Evolutionary conservation across 2,329 filamentous ascomycete genomes (phyloP), one percentile per base, ranked within the genome.

Genomic region (Aureobasidium sp.): DNA sequence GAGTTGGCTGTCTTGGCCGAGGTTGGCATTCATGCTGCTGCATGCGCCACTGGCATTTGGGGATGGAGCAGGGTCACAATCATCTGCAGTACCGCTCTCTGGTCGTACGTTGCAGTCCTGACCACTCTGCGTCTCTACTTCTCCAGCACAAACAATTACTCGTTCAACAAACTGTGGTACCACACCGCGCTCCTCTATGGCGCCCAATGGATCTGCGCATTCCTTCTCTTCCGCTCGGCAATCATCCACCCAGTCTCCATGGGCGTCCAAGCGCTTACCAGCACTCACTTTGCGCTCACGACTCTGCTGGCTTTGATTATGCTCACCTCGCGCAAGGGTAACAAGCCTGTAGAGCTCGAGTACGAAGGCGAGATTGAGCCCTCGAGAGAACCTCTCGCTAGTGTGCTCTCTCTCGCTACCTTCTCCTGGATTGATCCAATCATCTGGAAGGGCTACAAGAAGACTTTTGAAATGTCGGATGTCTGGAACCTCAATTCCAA

Each of bases 361-460:
- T 92, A 92, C 79, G 92, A 97, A 74, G 90, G 89, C 64, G 88
- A 88, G 36, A 84, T 99, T 57, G 85, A 93, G 70, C 94, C 94
- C 22, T 93, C 92, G 3, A 86, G 84, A 65, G 92, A 99, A 73
- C 90, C 91, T 7, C 80, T 90, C 41, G 91, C 94, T 1, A 97
- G 93, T 72, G 77, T 97, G 7, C 84, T 97, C 65, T 97, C 94
- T 2, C 80, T 95, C 48, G 86, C 87, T 25, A 94, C 91, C 2
- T 99, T 97, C 72, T 80, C 85, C 22, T 99, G 94, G 94, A 85
- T 97, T 22, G 92, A 97, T 74, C 77, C 87, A 0, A 88, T 99
- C 66, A 87, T 99, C 47, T 91, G 87, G 85, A 86, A 88, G 67
- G 94, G 94, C 15, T 97, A 92, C 80, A 88, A 86, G 72, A 86